These are phyloP conservation scores for Suillus lakei DNA, from an alignment of 768 basidiomycete genomes.

Conservation along the genomic window DNA sequence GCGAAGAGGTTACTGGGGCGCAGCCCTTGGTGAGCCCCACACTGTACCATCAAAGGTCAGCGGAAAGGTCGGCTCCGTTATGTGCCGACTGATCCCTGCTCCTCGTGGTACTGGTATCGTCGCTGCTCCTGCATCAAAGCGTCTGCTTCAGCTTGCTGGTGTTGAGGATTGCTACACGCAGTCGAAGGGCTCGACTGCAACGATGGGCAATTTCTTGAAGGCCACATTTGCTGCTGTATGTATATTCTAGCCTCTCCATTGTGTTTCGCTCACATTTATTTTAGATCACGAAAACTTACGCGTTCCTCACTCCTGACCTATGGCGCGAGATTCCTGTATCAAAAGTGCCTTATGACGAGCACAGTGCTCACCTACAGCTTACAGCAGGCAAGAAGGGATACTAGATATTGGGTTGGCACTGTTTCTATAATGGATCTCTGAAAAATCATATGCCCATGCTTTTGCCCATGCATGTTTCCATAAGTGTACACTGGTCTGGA, in stretches of 20 bases:
- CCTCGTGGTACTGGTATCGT: conserved; percentile 99
- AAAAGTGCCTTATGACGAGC: conserved; percentile 93
- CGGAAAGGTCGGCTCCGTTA: conserved; percentile 98
- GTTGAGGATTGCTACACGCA: conserved; percentile 98
- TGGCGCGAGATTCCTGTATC: conserved; percentile 94
- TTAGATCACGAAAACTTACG: conserved; percentile 96
- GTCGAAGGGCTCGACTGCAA: conserved; percentile 97
- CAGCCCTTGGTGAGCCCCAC: conserved; percentile 97
- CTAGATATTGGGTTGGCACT: conserved; percentile 40
- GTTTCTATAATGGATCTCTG: conserved; percentile 17
- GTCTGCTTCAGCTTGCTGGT: conserved; percentile 96
- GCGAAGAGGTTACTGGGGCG: conserved; percentile 99
- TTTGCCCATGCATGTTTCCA: not conserved
- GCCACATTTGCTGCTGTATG: conserved; percentile 91
- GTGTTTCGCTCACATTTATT: conserved; percentile 9
- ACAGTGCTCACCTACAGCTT: conserved; percentile 90
- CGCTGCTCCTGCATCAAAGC: conserved; percentile 96
- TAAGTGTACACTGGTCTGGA: not conserved
- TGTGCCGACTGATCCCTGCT: conserved; percentile 98
- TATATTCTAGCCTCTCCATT: conserved; percentile 18
- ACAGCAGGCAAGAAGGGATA: conserved; percentile 76
- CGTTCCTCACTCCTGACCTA: conserved; percentile 97
- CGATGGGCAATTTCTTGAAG: conserved; percentile 99
- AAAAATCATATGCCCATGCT: conserved; percentile 10
- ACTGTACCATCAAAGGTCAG: conserved; percentile 98